phyloP scores from a whole-genome alignment of 1,284 basidiomycete genomes.

The Microbotryomycetes sp. region DNA sequence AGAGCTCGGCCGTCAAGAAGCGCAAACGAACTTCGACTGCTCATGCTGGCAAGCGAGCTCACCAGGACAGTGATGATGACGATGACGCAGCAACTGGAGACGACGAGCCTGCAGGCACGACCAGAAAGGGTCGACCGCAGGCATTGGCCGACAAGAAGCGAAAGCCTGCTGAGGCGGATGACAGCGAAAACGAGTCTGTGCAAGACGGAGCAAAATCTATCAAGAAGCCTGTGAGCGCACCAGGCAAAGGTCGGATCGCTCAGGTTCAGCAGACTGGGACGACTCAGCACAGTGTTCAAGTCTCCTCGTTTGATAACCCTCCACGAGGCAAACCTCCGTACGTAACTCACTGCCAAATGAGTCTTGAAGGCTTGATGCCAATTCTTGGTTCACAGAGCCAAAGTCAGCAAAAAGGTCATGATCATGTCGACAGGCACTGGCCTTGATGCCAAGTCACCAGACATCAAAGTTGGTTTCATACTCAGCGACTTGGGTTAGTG shows the following conservation, averaged over 20 bases:
- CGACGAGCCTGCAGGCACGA: conserved; percentile 23
- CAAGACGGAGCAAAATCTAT: conserved; percentile 10
- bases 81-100: conserved; percentile 35
- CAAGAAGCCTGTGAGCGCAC: not conserved
- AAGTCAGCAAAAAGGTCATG: conserved; percentile 9
- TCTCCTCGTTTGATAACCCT: conserved; percentile 27
- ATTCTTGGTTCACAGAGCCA: not conserved
- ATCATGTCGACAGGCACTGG: conserved; percentile 35
- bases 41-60: conserved; percentile 14
- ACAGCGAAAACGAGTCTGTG: conserved; percentile 5
- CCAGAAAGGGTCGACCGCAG: not conserved
- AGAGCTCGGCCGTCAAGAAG: conserved; percentile 30
- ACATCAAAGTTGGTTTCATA: conserved; percentile 25
- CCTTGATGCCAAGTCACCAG: conserved; percentile 14
- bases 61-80: conserved; percentile 23
- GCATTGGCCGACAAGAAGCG: not conserved
- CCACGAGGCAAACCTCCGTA: conserved; percentile 18
- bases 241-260: not conserved
- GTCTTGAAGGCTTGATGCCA: not conserved
- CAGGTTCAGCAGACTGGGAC: not conserved
- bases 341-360: not conserved
- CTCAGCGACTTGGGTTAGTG: too few species aligned
- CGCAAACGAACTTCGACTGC: conserved; percentile 12
- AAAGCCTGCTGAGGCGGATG: not conserved
- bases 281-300: conserved; percentile 15